Base-by-base conservation (phyloP, 2,329 filamentous ascomycete species). In the Aspergillus pseudoterreus region DNA sequence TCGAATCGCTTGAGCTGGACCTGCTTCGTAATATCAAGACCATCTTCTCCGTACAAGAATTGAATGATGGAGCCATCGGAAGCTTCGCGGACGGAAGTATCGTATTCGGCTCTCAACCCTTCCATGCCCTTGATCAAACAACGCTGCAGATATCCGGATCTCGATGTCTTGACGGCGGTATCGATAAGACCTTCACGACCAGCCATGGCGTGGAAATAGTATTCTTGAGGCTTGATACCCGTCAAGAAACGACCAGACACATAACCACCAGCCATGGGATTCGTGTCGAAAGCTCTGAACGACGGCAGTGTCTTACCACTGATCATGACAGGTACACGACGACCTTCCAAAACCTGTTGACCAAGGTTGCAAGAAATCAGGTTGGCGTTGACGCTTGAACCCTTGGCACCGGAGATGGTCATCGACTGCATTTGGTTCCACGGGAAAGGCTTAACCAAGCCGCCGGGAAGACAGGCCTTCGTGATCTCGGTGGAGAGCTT, bases 71-170 rank as follows among this genome's bases (percentile, higher is more conserved):
- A 90, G 21, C 95, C 95, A 68, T 99, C 95, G 0, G 92, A 86
- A 63, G 71, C 67, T 52, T 99, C 92, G 57, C 94, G 85, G 14
- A 99, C 94, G 1, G 92, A 95, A 8, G 87, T 92, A 65, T 99
- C 94, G 68, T 99, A 97, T 55, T 92, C 85, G 2, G 95, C 91
- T 63, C 85, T 87, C 41, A 97, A 79, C 4, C 94, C 94, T 72
- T 99, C 94, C 88, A 99, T 95, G 55, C 94, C 94, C 76, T 99
- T 99, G 76, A 99, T 95, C 56, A 99, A 81, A 80, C 94, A 99
- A 67, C 95, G 82, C 70, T 99, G 94, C 47, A 99, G 78, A 68
- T 99, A 99, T 54, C 94, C 95, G 24, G 94, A 97, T 66, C 94
- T 87, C 9, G 92, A 95, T 1, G 94, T 99, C 76, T 99, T 99